Percentiles rank a stretch among this genome's conserved stretches.
Evolutionary conservation across 2,329 filamentous ascomycete species (phyloP).

Genomic region (Trichoderma atroviride): DNA sequence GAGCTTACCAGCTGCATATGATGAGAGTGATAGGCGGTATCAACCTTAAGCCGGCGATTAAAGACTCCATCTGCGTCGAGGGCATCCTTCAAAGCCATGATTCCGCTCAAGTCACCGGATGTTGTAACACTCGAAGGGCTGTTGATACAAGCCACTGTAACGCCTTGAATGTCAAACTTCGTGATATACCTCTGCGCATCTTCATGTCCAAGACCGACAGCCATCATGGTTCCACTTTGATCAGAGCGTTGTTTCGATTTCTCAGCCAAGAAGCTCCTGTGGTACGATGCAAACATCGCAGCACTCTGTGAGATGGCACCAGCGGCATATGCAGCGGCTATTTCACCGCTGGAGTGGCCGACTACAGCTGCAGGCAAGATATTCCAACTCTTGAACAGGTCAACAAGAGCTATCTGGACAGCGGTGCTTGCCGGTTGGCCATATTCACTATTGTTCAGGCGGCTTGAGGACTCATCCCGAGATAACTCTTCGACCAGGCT

Average conservation of each 20-base stretch:
- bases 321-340: slow-evolving; percentile 44
- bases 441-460: slow-evolving; percentile 29
- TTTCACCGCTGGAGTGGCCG: slow-evolving; percentile 35
- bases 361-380: slow-evolving; percentile 30
- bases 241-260: slow-evolving; percentile 18
- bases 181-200: slow-evolving; percentile 15
- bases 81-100: slow-evolving; percentile 33
- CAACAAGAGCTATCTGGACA: slow-evolving; percentile 33
- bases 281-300: slow-evolving; percentile 33
- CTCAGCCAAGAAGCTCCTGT: slow-evolving; percentile 29
- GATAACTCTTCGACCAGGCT: slow-evolving; percentile 13
- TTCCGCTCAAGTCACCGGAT: slow-evolving; percentile 36
- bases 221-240: slow-evolving; percentile 32
- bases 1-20: slow-evolving; percentile 10
- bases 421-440: slow-evolving; percentile 32
- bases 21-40: slow-evolving; percentile 26
- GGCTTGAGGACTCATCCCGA: neutral
- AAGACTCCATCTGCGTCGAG: slow-evolving; percentile 36
- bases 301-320: slow-evolving; percentile 30
- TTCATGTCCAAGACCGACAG: slow-evolving; percentile 31
- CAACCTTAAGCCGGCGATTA: slow-evolving; percentile 26
- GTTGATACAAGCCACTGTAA: slow-evolving; percentile 39
- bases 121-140: slow-evolving; percentile 41
- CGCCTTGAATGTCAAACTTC: neutral
- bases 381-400: slow-evolving; percentile 27